These are phyloP conservation scores for Dioscorea dumetorum DNA, from an alignment of 106 monocot species.

Conservation along the genomic window DNA sequence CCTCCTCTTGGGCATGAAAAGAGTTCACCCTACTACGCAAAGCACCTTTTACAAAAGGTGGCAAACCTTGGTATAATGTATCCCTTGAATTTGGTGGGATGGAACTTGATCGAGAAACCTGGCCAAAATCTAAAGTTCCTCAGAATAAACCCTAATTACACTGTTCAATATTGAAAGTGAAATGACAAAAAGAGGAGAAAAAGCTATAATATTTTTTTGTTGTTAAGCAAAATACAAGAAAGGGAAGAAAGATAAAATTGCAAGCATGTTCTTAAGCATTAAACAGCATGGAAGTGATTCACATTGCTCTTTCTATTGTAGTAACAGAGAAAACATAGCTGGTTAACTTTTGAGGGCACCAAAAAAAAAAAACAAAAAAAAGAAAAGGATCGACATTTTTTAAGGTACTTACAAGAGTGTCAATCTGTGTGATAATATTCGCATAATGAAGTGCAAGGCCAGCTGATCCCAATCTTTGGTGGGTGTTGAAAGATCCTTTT, in stretches of 20 bases:
- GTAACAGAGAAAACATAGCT: too few species aligned
- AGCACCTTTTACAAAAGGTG: conserved; percentile 69
- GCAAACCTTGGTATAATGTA: conserved; percentile 79
- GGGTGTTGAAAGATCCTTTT: conserved; percentile 21
- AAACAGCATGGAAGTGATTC: too few species aligned
- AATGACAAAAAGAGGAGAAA: too few species aligned
- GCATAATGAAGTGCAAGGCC: conserved; percentile 96
- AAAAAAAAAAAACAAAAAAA: too few species aligned
- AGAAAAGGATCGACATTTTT: neutral
- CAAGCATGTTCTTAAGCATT: too few species aligned
- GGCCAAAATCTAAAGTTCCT: conserved; percentile 4
- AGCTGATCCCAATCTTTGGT: conserved; percentile 61
- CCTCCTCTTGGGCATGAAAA: conserved; percentile 74
- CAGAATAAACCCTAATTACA: neutral
- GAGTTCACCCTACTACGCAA: conserved; percentile 62
- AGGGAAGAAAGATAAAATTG: too few species aligned
- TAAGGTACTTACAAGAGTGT: conserved; percentile 64
- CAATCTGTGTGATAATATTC: conserved; percentile 91
- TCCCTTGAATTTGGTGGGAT: conserved; percentile 81
- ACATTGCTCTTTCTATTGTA: too few species aligned
- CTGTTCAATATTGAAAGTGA: too few species aligned
- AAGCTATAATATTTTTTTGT: too few species aligned
- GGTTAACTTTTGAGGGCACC: too few species aligned
- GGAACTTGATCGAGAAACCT: conserved; percentile 89
- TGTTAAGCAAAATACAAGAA: too few species aligned